Evolutionary conservation across 2,329 filamentous ascomycete genomes (phyloP).

Genomic region (Juglanconis juglandina): DNA sequence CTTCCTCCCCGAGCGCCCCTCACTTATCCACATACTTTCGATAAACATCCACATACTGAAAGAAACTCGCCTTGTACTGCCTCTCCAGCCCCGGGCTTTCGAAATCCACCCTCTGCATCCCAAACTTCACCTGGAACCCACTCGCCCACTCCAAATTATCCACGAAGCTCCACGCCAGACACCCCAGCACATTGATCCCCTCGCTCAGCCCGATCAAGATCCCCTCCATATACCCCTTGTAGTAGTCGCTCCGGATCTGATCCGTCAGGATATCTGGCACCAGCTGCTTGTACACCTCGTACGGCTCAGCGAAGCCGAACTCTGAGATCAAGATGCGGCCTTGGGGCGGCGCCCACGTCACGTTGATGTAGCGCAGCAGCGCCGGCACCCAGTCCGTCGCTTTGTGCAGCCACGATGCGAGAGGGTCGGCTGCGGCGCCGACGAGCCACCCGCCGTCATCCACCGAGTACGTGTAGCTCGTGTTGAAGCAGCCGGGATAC

Average conservation of each 20-base stretch:
- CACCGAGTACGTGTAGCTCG: slow-evolving; percentile 6
- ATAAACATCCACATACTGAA: slow-evolving; percentile 11
- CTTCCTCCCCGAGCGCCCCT: too few relatives aligned
- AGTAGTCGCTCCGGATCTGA: slow-evolving; percentile 12
- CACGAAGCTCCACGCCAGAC: slow-evolving; percentile 9
- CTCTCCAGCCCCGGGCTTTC: slow-evolving; percentile 6
- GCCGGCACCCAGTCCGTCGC: slow-evolving; percentile 12
- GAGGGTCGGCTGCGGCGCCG: slow-evolving; percentile 4
- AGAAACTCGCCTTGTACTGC: slow-evolving; percentile 13
- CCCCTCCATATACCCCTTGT: slow-evolving; percentile 9
- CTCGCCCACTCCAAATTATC: slow-evolving; percentile 11
- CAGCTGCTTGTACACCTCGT: slow-evolving; percentile 13
- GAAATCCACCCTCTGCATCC: slow-evolving; percentile 8
- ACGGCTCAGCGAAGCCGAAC: slow-evolving; percentile 12
- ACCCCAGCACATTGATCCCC: slow-evolving; percentile 7
- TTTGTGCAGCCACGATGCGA: slow-evolving; percentile 8
- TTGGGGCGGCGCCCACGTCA: slow-evolving; percentile 5
- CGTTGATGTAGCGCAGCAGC: slow-evolving; percentile 11
- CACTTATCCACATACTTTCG: slow-evolving; percentile 4
- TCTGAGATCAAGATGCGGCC: slow-evolving; percentile 8
- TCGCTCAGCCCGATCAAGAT: slow-evolving; percentile 8
- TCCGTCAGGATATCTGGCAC: slow-evolving; percentile 9
- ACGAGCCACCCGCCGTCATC: slow-evolving; percentile 10
- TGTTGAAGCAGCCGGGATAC: slow-evolving; percentile 13
- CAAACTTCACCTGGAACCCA: slow-evolving; percentile 6